Conservation (phyloP, 2,329 filamentous ascomycete genomes). For the Trichoderma sp. region DNA sequence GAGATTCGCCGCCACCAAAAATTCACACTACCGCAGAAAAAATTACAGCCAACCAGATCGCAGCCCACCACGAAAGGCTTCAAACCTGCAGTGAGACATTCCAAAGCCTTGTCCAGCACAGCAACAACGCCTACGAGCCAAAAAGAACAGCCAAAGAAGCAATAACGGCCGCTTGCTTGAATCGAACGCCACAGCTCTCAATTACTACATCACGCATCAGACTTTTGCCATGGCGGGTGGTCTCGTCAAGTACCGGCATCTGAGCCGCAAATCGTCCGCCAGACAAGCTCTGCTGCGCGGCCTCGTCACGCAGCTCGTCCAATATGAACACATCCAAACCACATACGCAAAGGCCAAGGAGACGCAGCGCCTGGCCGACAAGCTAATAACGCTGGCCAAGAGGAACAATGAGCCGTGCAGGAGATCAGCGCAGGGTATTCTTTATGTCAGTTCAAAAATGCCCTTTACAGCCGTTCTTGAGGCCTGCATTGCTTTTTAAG, state of each 20-base stretch:
- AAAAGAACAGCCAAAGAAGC: neutral
- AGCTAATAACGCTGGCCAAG: conserved; percentile 92
- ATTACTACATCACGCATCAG: neutral
- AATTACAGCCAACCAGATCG: conserved; percentile 28
- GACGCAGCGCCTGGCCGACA: conserved; percentile 89
- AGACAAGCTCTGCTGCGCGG: conserved; percentile 92
- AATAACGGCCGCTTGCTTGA: neutral
- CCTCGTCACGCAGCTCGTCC: conserved; percentile 90
- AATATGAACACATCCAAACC: conserved; percentile 90
- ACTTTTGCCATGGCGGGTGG: conserved; percentile 73
- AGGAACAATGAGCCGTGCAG: conserved; percentile 82
- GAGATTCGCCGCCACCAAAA: conserved; percentile 33
- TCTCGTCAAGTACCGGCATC: conserved; percentile 82
- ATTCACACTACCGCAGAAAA: conserved; percentile 36
- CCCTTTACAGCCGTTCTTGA: neutral
- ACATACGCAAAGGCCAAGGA: conserved; percentile 98
- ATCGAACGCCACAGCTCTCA: neutral
- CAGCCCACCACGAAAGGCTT: conserved; percentile 20
- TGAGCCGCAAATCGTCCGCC: conserved; percentile 83
- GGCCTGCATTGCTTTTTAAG: neutral
- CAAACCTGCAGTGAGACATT: neutral
- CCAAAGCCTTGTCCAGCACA: neutral
- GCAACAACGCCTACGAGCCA: neutral
- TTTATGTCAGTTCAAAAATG: conserved; percentile 64
- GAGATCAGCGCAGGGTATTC: conserved; percentile 73